A percentile compares a stretch with the other conserved stretches of the same genome.
These are phyloP conservation scores for Yarrowia hollandica DNA, from an alignment of 805 yeast genomes.

Conservation along the genomic window DNA sequence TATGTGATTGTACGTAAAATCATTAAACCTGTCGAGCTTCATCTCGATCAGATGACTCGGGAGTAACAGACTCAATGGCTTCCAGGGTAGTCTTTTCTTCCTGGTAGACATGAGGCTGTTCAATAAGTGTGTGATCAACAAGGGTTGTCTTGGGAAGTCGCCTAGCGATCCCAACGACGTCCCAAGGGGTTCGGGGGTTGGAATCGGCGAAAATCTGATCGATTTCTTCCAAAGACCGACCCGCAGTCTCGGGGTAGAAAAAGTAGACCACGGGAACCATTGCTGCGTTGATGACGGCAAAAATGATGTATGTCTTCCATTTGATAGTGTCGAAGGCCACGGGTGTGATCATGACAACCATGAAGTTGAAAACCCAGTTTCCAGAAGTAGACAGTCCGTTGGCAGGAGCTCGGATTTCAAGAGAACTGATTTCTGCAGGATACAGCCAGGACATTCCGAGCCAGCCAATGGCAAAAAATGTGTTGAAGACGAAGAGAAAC, in stretches of 20 bases:
- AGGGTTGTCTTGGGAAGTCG: background rate
- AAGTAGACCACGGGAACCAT: constrained; percentile 3
- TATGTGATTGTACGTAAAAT: background rate
- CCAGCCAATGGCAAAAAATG: constrained; percentile 8
- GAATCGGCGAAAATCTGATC: constrained; percentile 13
- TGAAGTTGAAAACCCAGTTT: constrained; percentile 7
- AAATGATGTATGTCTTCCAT: constrained; percentile 10
- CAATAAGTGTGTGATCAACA: background rate
- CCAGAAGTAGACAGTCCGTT: constrained; percentile 2
- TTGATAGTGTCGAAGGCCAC: constrained; percentile 4
- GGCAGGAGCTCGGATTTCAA: background rate
- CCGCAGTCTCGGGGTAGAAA: constrained; percentile 9
- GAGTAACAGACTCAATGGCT: background rate
- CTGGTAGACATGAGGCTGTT: background rate
- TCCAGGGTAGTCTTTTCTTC: background rate
- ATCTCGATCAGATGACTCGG: background rate
- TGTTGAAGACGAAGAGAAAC: constrained; percentile 6
- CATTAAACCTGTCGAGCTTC: background rate
- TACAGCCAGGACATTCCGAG: constrained; percentile 4
- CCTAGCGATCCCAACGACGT: background rate
- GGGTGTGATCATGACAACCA: constrained; percentile 12
- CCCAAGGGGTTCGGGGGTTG: constrained; percentile 11
- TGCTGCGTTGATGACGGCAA: constrained; percentile 8
- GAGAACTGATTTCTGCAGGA: background rate
- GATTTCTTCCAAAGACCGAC: background rate